These are phyloP conservation scores for Discostella stelligeroides DNA, from an alignment of 108 stramenopile species.

Conservation along the genomic window DNA sequence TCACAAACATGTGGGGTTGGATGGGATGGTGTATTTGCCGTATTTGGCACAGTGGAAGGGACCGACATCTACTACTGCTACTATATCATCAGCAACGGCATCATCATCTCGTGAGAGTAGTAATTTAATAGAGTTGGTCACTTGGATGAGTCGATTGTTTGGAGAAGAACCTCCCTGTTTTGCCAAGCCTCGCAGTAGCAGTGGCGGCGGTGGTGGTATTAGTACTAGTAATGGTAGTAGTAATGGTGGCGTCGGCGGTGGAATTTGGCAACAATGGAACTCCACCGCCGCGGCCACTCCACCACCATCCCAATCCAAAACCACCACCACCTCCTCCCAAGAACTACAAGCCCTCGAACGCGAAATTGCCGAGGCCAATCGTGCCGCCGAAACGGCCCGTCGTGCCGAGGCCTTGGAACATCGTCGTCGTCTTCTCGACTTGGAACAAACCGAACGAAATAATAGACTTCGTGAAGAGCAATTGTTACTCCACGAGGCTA, in stretches of 20 bases:
- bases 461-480: too few relatives aligned
- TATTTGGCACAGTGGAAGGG: constrained; percentile 94
- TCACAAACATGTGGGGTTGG: constrained; percentile 82
- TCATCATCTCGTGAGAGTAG: too few relatives aligned
- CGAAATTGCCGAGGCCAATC: constrained; percentile 50
- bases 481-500: constrained; percentile 38
- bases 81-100: too few relatives aligned
- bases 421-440: too few relatives aligned
- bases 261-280: too few relatives aligned
- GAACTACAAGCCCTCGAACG: neutral
- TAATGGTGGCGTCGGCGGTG: constrained; percentile 12
- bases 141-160: constrained; percentile 88
- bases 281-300: too few relatives aligned
- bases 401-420: constrained; percentile 29
- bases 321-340: neutral
- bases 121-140: constrained; percentile 70
- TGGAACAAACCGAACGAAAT: too few relatives aligned
- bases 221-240: too few relatives aligned
- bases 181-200: constrained; percentile 45
- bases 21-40: constrained; percentile 93
- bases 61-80: constrained; percentile 55
- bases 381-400: constrained; percentile 54
- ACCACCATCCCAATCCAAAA: neutral
- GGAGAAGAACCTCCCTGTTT: constrained; percentile 94
- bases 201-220: too few relatives aligned